These are phyloP conservation scores for Pseudozyma tsukubaensis DNA, from an alignment of 1,284 basidiomycete species.

Conservation along the genomic window DNA sequence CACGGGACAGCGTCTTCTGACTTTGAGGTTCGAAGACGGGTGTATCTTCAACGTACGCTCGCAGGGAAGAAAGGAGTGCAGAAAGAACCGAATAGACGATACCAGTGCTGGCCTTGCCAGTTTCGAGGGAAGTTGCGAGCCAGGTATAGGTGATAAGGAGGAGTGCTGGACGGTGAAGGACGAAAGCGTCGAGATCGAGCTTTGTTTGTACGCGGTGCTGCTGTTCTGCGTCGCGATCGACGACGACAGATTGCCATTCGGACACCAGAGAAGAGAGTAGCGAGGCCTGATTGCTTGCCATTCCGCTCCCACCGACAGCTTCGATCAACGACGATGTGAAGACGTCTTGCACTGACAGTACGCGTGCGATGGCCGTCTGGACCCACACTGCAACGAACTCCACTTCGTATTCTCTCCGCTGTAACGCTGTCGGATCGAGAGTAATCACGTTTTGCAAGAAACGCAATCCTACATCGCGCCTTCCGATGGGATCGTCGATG, in stretches of 20 bases:
- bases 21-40: constrained; percentile 6
- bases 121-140: constrained; percentile 11
- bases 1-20: neutral
- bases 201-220: too few species aligned
- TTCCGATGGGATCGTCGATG: constrained; percentile 73
- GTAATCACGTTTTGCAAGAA: constrained; percentile 78
- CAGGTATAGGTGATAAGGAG: constrained; percentile 10
- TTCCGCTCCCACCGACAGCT: neutral
- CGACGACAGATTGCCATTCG: constrained; percentile 8
- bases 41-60: constrained; percentile 39
- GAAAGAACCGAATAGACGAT: constrained; percentile 39
- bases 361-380: constrained; percentile 48
- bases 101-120: constrained; percentile 11
- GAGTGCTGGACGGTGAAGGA: neutral
- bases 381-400: constrained; percentile 60
- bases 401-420: constrained; percentile 28
- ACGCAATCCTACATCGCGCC: constrained; percentile 77
- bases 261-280: constrained; percentile 7
- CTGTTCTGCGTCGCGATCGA: neutral
- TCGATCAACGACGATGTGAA: constrained; percentile 41
- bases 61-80: constrained; percentile 34
- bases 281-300: neutral
- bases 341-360: constrained; percentile 48
- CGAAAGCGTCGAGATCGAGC: constrained; percentile 29
- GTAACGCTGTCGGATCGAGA: constrained; percentile 72